Evolutionary conservation across 2,329 filamentous ascomycete species (phyloP), one percentile per base, ranked within the genome.

Genomic region (Colletotrichum orbiculare): DNA sequence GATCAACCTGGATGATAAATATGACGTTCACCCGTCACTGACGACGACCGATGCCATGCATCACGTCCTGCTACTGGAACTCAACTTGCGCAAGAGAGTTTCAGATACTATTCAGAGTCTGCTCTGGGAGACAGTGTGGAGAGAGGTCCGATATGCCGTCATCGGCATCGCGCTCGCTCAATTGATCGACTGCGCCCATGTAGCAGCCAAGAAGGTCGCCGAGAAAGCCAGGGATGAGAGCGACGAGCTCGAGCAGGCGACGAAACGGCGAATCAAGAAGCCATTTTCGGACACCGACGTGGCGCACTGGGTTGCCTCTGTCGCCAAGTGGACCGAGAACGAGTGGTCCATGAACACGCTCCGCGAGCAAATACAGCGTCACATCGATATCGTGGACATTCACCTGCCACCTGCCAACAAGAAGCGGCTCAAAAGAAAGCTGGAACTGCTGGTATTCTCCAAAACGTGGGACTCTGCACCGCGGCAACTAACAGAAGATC

Each of bases 31-130:
- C 17, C 71, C 72, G 34, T 70, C 68, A 7, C 68, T 73, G 10
- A 71, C 70, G 34, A 73, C 71, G 2, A 72, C 71, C n/a, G 72
- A 73, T 45, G 71, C 71, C 25, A 68, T 70, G 48, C 71, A 73
- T 17, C 72, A 73, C 37, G 72, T 73, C 7, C 55, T 73, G 12
- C 66, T 73, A 7, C 13, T 73, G 10, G 71, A 73, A 60, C 17
- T 71, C 25, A 66, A 68, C 12, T 46, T 69, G 1, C 52, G 65
- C 43, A 65, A 69, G 17, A 49, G 46, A 9, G 67, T 72, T 5
- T 68, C 66, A 4, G 64, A 69, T 48, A 73, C 72, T 8, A 69
- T 73, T 1, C 67, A 70, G 33, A 50, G 62, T n/a, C 64, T 73
- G 9, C 43, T 73, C 12, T 73, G 72, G 72, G 71, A 73, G 54